Evolutionary conservation across 2,329 filamentous ascomycete genomes (phyloP).

Genomic region (Coniochaeta sp.): DNA sequence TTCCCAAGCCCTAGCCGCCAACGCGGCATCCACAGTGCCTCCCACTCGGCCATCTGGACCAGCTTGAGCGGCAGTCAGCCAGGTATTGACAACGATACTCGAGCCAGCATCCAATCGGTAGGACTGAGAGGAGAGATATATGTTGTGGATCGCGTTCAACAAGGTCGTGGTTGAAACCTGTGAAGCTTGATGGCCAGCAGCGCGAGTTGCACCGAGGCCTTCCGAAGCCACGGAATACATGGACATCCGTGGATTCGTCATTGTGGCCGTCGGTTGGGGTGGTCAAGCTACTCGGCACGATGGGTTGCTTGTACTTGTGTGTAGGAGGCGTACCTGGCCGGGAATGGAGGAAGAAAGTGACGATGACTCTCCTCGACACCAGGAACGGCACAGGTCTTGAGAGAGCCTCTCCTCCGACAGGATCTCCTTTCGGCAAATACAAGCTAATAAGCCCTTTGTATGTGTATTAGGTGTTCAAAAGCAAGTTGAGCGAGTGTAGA

Average conservation of each 20-base stretch:
- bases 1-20: constrained; percentile 86
- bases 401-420: background rate
- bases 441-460: background rate
- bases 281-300: constrained; percentile 25
- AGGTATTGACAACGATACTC: constrained; percentile 90
- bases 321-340: background rate
- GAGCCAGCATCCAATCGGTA: constrained; percentile 84
- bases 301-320: background rate
- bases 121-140: constrained; percentile 75
- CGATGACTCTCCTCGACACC: background rate
- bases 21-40: constrained; percentile 70
- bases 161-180: constrained; percentile 91
- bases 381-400: background rate
- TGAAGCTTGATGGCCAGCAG: constrained; percentile 58
- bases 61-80: constrained; percentile 72
- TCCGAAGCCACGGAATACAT: constrained; percentile 63
- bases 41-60: constrained; percentile 62
- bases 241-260: constrained; percentile 57
- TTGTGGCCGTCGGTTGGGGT: constrained; percentile 24
- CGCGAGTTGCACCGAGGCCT: constrained; percentile 49
- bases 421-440: too few relatives aligned
- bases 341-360: background rate
- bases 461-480: background rate
- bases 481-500: constrained; percentile 6
- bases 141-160: constrained; percentile 84